These are phyloP conservation scores for Themeda triandra DNA, from an alignment of 176 grass and related monocot genomes.

Conservation along the genomic window DNA sequence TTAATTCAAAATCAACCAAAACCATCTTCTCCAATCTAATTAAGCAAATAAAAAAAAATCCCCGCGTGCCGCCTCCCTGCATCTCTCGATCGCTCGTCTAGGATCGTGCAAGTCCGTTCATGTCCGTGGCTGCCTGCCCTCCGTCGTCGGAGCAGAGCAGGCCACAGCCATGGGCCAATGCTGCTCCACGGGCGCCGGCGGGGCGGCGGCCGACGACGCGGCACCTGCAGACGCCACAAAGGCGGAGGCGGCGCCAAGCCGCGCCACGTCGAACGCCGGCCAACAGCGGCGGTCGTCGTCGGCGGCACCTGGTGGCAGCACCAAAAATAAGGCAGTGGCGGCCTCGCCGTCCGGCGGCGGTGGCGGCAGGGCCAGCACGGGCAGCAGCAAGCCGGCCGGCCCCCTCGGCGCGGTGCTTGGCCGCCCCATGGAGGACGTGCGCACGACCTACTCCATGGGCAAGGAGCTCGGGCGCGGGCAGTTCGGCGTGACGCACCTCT, in stretches of 20 bases:
- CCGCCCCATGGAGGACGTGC: slow-evolving; percentile 70
- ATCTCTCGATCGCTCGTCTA: not conserved
- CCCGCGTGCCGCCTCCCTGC: not conserved
- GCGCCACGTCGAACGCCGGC: not conserved
- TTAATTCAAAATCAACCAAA: not conserved
- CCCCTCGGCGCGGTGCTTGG: slow-evolving; percentile 58
- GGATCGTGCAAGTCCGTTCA: not conserved
- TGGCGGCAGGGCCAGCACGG: not conserved
- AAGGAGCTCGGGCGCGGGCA: slow-evolving; percentile 89
- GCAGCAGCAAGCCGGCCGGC: slow-evolving; percentile 35
- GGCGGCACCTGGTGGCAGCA: not conserved
- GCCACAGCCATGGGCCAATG: slow-evolving; percentile 58
- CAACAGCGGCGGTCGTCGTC: not conserved
- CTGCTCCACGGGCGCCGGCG: slow-evolving; percentile 44
- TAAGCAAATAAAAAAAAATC: not conserved
- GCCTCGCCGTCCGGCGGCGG: slow-evolving; percentile 17
- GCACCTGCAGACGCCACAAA: not conserved
- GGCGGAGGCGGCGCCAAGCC: not conserved
- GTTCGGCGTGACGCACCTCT: slow-evolving; percentile 86
- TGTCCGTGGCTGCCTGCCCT: slow-evolving; percentile 31
- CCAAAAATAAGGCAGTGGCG: not conserved
- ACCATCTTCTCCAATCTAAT: not conserved
- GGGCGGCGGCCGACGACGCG: not conserved
- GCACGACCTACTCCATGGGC: slow-evolving; percentile 47
- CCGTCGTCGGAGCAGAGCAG: slow-evolving; percentile 13